phyloP scores from a whole-genome alignment of 306 rosid species.

The Fragaria iinumae region DNA sequence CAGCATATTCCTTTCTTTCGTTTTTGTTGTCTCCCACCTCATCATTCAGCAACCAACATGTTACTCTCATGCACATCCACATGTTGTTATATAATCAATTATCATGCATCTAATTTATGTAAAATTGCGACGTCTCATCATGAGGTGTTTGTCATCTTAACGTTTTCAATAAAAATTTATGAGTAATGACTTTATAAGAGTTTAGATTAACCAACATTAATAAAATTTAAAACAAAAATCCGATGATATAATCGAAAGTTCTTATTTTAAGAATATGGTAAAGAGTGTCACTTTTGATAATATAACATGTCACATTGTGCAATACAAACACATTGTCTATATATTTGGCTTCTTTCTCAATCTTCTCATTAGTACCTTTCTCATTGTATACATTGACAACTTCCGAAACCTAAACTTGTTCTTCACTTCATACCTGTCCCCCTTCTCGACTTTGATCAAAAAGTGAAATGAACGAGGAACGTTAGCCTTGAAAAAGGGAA shows the following conservation, averaged over 20 bases:
- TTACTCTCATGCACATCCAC: background rate
- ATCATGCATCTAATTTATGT: background rate
- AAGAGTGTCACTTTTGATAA: background rate
- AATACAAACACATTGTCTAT: background rate
- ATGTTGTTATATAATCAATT: background rate
- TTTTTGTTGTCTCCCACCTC: conserved; percentile 3
- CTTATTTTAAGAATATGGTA: too few species aligned
- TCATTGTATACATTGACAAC: background rate
- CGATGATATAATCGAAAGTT: too few species aligned
- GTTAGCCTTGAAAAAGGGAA: background rate
- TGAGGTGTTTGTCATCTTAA: too few species aligned
- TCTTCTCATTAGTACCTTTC: background rate
- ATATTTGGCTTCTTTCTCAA: background rate
- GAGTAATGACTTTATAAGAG: too few species aligned
- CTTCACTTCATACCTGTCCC: background rate
- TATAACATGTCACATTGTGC: background rate
- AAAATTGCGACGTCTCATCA: too few species aligned
- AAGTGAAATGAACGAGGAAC: background rate
- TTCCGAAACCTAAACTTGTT: conserved; percentile 8
- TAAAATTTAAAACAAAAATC: too few species aligned
- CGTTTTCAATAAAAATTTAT: too few species aligned
- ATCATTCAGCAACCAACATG: background rate
- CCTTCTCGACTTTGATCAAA: background rate
- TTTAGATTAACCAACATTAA: too few species aligned
- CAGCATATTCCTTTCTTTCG: background rate